A percentile compares a stretch with the other conserved stretches of the same genome.
These are phyloP conservation scores for Magnolia kwangsiensis DNA, from an alignment of 164 flowering plant genomes.

Conservation along the genomic window DNA sequence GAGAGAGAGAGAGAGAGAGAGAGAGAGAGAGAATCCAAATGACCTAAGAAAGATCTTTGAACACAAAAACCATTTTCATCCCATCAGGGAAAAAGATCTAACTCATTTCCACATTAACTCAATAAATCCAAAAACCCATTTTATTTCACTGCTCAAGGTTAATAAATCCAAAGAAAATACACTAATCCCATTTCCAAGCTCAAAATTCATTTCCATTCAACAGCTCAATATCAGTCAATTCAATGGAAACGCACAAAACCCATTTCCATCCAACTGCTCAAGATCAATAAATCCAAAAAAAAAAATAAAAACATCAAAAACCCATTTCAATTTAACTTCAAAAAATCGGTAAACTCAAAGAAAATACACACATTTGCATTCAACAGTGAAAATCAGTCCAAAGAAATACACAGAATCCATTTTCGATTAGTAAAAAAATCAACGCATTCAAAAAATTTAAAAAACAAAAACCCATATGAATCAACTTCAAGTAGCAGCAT, in stretches of 20 bases:
- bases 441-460: not conserved
- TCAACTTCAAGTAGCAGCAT: not conserved
- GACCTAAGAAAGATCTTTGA: not conserved
- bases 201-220: not conserved
- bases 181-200: not conserved
- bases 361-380: not conserved
- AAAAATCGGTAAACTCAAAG: not conserved
- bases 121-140: not conserved
- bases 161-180: not conserved
- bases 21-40: too few relatives aligned
- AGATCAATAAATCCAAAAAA: not conserved
- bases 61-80: not conserved
- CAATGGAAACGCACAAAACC: not conserved
- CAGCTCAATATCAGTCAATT: not conserved
- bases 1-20: too few relatives aligned
- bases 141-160: not conserved
- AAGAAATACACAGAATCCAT: slow-evolving; percentile 1
- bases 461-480: not conserved
- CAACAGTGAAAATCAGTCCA: not conserved
- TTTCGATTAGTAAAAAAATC: not conserved
- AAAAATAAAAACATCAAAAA: not conserved
- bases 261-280: not conserved
- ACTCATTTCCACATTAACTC: too few relatives aligned
- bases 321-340: not conserved
- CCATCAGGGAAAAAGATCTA: not conserved